Base-by-base conservation (phyloP, 805 yeast species). In the Cyberlindnera petersonii region DNA sequence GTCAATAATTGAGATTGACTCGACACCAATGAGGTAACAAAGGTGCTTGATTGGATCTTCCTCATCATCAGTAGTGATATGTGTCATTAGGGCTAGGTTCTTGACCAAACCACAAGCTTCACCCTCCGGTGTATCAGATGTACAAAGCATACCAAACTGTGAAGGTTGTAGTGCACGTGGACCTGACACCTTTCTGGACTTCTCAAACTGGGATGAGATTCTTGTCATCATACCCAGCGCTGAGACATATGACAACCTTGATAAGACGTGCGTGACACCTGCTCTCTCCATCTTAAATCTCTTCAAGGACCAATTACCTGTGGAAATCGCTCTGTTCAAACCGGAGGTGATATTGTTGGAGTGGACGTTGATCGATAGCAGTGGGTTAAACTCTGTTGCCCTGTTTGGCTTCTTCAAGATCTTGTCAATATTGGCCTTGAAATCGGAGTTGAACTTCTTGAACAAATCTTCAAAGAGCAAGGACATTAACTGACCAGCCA, bases 181-280 rank as follows among this genome's bases (percentile, higher is more conserved):
- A 31, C 98, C 98, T 1, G 96, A 86, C 29, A 93, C 98, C 63
- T 93, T 93, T 66, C 98, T 75, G 3, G 98, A 88, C 61, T 93
- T 93, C 62, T 93, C 98, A 57, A 93, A 93, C 64, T 93, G 98
- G n/a, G 98, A 91, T 6, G 97, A 86, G 38, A 93, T 93, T 69
- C 98, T 83, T 10, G 98, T 93, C 98, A 93, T 93, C 98, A 93
- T 93, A 55, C 98, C 98, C 44, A 93, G 68, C 0, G 98, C 98
- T 8, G 95, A 82, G 32, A 93, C 91, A 61, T 87, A 93, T 16
- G 96, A 85, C 42, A 93, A 67, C 57, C 98, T 76, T 43, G 95
- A 83, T 40, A 93, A 70, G 27, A 93, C 97, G 61, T 93, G 98
- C 4, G 98, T 93, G 37, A 93, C 98, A 66, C 98, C 98, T 0